Evolutionary conservation across 306 rosid genomes (phyloP).

Genomic region (Cucurbita moschata): DNA sequence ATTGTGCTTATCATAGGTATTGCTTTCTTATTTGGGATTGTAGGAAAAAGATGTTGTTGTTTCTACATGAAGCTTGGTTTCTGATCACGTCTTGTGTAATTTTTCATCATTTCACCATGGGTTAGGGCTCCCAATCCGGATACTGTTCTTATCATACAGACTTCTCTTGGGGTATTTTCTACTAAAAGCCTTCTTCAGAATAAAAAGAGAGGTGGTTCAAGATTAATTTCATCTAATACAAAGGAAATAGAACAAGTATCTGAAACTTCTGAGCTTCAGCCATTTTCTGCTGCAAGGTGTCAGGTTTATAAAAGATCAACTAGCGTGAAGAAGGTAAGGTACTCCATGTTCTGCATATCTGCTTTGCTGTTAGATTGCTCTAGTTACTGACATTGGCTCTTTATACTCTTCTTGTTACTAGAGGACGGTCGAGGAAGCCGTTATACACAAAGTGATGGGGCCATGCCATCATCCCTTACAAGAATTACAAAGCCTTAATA

Average conservation of each 20-base stretch:
- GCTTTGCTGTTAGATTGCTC: not conserved
- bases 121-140: constrained; percentile 98
- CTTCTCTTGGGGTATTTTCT: constrained; percentile 81
- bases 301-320: constrained; percentile 62
- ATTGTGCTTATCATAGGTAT: constrained; percentile 97
- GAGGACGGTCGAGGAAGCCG: constrained; percentile 69
- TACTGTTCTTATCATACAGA: constrained; percentile 85
- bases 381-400: too few relatives aligned
- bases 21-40: constrained; percentile 12
- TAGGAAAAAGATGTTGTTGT: not conserved
- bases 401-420: constrained; percentile 17
- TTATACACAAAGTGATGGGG: constrained; percentile 55
- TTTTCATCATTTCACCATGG: constrained; percentile 10
- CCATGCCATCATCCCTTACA: constrained; percentile 61
- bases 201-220: constrained; percentile 69
- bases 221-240: constrained; percentile 74
- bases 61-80: not conserved
- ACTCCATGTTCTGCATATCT: constrained; percentile 9
- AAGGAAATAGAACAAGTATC: constrained; percentile 37
- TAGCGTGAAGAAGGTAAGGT: constrained; percentile 88
- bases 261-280: constrained; percentile 50
- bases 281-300: constrained; percentile 84
- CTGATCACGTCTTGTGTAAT: not conserved
- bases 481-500: constrained; percentile 46
- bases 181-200: constrained; percentile 81